Evolutionary conservation across 108 stramenopile species (phyloP).

Genomic region (Nitzschia palea): DNA sequence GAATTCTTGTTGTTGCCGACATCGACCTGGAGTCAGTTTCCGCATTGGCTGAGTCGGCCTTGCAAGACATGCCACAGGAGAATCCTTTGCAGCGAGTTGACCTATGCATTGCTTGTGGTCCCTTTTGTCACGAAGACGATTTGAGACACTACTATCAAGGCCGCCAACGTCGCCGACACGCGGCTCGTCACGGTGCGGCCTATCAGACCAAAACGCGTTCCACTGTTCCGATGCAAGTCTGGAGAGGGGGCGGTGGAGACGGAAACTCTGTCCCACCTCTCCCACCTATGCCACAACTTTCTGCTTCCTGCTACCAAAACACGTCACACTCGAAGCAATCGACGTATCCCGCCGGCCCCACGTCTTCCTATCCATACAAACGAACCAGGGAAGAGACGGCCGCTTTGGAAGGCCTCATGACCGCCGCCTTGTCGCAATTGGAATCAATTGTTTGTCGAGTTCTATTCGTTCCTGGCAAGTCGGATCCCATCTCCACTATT

Average conservation of each 20-base stretch:
- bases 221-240: not conserved
- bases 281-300: constrained; percentile 2
- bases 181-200: constrained; percentile 1
- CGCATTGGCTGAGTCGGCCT: constrained; percentile 43
- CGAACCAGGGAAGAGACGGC: constrained; percentile 43
- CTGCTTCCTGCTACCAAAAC: too few relatives aligned
- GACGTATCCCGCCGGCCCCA: not conserved
- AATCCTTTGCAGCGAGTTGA: constrained; percentile 34
- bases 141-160: constrained; percentile 28
- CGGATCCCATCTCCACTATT: constrained; percentile 34
- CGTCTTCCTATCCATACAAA: constrained; percentile 6
- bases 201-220: not conserved
- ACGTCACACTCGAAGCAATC: not conserved
- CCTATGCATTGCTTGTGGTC: constrained; percentile 53
- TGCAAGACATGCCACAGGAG: not conserved
- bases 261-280: not conserved
- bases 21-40: constrained; percentile 51
- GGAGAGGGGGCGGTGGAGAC: not conserved
- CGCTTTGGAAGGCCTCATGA: constrained; percentile 53
- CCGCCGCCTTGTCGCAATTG: constrained; percentile 56
- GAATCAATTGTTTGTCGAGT: constrained; percentile 69
- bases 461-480: constrained; percentile 34
- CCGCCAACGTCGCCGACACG: constrained; percentile 8
- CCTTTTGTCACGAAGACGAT: constrained; percentile 49
- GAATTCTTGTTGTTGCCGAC: constrained; percentile 51